Conservation (phyloP, 2,329 filamentous ascomycete genomes). For the Aspergillus quadrilineatus region DNA sequence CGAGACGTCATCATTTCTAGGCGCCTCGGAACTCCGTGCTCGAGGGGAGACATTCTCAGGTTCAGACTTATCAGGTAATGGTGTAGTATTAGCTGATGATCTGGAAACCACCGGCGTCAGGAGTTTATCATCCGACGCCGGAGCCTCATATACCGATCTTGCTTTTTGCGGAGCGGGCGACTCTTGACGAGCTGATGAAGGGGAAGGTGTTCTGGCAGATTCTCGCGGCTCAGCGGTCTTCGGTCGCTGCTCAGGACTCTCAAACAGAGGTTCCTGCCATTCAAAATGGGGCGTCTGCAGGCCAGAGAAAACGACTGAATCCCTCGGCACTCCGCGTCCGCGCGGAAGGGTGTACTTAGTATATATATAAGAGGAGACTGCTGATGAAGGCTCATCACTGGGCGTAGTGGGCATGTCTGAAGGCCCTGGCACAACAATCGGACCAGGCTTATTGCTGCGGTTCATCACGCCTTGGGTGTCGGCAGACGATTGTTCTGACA, state of each 20-base stretch:
- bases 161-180: constrained; percentile 28
- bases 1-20: constrained; percentile 29
- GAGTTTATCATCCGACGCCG: constrained; percentile 20
- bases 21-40: constrained; percentile 10
- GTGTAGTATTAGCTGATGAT: not conserved
- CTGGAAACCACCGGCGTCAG: constrained; percentile 11
- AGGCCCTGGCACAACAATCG: constrained; percentile 32
- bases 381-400: constrained; percentile 38
- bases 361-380: constrained; percentile 76
- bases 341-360: constrained; percentile 80
- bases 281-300: constrained; percentile 57
- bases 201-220: constrained; percentile 34
- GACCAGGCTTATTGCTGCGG: constrained; percentile 31
- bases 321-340: constrained; percentile 73
- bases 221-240: constrained; percentile 25
- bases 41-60: constrained; percentile 13
- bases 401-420: constrained; percentile 23
- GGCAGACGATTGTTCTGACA: constrained; percentile 37
- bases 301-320: constrained; percentile 61
- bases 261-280: constrained; percentile 61
- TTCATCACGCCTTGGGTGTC: constrained; percentile 25
- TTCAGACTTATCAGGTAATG: not conserved
- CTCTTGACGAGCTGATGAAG: constrained; percentile 23
- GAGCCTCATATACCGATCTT: constrained; percentile 29
- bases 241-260: constrained; percentile 38